Evolutionary conservation across 495 filamentous ascomycete species (phyloP).

Genomic region (Podospora fimiseda): DNA sequence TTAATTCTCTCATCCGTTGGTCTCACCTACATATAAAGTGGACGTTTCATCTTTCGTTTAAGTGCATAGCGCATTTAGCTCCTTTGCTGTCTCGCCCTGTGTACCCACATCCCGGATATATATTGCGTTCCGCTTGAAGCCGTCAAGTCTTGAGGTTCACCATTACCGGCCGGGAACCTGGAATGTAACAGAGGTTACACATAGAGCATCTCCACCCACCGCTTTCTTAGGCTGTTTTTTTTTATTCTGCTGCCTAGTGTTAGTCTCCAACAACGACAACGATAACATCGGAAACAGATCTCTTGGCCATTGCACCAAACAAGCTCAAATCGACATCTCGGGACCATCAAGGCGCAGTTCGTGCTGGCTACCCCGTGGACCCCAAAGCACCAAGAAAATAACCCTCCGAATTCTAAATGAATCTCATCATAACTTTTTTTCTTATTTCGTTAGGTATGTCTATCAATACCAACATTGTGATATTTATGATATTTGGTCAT

Average conservation of each 20-base stretch:
- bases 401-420: too few species aligned
- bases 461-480: too few species aligned
- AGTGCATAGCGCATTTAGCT: not conserved
- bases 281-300: slow-evolving; percentile 11
- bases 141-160: too few species aligned
- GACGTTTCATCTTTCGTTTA: not conserved
- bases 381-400: not conserved
- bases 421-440: too few species aligned
- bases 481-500: too few species aligned
- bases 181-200: not conserved
- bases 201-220: not conserved
- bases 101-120: not conserved
- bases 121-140: not conserved
- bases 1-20: not conserved
- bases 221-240: slow-evolving; percentile 1
- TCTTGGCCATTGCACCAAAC: too few species aligned
- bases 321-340: slow-evolving; percentile 10
- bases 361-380: too few species aligned
- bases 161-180: not conserved
- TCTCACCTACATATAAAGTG: too few species aligned
- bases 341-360: slow-evolving; percentile 4
- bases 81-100: not conserved
- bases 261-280: slow-evolving; percentile 1
- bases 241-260: slow-evolving; percentile 17
- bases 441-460: too few species aligned